Evolutionary conservation across 2,329 filamentous ascomycete genomes (phyloP).

Genomic region (Aspergillus chevalieri): DNA sequence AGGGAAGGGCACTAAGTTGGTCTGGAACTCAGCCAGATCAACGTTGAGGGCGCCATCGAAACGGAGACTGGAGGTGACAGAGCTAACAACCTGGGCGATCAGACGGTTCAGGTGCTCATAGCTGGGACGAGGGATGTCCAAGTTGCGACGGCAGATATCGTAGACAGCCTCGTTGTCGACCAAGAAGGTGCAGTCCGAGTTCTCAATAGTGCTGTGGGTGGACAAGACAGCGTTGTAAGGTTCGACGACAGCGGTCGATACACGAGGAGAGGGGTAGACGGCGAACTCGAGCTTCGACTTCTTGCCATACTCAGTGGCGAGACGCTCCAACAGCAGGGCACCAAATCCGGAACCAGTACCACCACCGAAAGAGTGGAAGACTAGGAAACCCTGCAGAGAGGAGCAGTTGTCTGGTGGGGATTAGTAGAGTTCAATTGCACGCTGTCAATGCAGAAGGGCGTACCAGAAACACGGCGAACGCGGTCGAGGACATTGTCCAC

Average conservation of each 20-base stretch:
- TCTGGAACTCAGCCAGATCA: slow-evolving; percentile 64
- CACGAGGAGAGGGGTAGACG: slow-evolving; percentile 59
- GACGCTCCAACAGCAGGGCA: slow-evolving; percentile 58
- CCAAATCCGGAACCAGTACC: slow-evolving; percentile 64
- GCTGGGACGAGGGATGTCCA: slow-evolving; percentile 59
- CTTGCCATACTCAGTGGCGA: slow-evolving; percentile 61
- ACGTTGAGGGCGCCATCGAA: slow-evolving; percentile 64
- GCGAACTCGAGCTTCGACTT: slow-evolving; percentile 64
- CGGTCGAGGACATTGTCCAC: slow-evolving; percentile 59
- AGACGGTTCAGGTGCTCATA: slow-evolving; percentile 62
- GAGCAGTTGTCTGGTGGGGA: slow-evolving; percentile 54
- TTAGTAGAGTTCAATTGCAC: slow-evolving; percentile 13
- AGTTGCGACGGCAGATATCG: slow-evolving; percentile 59
- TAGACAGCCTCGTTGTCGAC: slow-evolving; percentile 65
- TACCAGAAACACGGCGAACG: slow-evolving; percentile 59
- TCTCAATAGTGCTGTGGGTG: slow-evolving; percentile 59
- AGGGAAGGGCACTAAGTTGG: slow-evolving; percentile 62
- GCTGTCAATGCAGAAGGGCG: slow-evolving; percentile 7
- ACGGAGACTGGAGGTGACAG: slow-evolving; percentile 59
- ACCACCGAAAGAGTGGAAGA: slow-evolving; percentile 64
- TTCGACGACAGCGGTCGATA: slow-evolving; percentile 62
- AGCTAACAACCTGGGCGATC: slow-evolving; percentile 63
- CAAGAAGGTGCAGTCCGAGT: slow-evolving; percentile 62
- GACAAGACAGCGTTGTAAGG: slow-evolving; percentile 58
- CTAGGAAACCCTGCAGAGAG: slow-evolving; percentile 60